Evolutionary conservation across 163 green algal species (phyloP), one percentile per base, ranked within the genome.

Genomic region (Coccomyxa subellipsoidea): DNA sequence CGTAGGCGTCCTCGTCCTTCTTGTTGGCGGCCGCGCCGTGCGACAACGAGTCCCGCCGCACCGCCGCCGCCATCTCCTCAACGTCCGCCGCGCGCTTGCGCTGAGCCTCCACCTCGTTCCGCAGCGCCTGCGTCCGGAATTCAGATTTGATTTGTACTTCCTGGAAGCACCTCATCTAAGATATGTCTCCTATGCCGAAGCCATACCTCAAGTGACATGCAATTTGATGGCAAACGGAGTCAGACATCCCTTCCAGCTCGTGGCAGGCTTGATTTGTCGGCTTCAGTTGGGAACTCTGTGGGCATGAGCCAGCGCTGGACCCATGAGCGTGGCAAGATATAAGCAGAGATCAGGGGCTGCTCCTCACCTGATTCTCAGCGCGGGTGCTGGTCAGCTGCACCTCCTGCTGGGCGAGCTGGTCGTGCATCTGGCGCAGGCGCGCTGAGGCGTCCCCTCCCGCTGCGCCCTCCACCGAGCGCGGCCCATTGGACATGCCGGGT

Each of bases 31-130:
- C 40, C 39, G 32, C 54, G 53, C 53, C 47, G 47, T 36, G 47
- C 15, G 39, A 35, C 77, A 59, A 6, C 29, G 66, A 73, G 27
- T 34, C 66, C 3, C 66, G 27, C 9, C 40, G 34, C 77, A 27
- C 35, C 4, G 40, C 69, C 21, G 78, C 32, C 6, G 54, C 54
- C n/a, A 53, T 38, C 78, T 82, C 66, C 77, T 88, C 72, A 70
- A 82, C 69, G 31, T 88, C 54, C 9, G 59, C 54, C 15, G 66
- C 39, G 12, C 83, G 83, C 27, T 69, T 40, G 10, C 80, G 77
- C 84, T 84, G 38, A 23, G 54, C 80, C 80, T 89, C 85, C 76
- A 92, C 86, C 70, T 94, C 88, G 1, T 83, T n/a, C 66, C 89
- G 90, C 23, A 91, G 59, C 40, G 80, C 37, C 71, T 94, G 89